A percentile compares a stretch with the other conserved stretches of the same genome.
phyloP scores from a whole-genome alignment of 176 grass and related monocot genomes.

The Oryza glumipatula region DNA sequence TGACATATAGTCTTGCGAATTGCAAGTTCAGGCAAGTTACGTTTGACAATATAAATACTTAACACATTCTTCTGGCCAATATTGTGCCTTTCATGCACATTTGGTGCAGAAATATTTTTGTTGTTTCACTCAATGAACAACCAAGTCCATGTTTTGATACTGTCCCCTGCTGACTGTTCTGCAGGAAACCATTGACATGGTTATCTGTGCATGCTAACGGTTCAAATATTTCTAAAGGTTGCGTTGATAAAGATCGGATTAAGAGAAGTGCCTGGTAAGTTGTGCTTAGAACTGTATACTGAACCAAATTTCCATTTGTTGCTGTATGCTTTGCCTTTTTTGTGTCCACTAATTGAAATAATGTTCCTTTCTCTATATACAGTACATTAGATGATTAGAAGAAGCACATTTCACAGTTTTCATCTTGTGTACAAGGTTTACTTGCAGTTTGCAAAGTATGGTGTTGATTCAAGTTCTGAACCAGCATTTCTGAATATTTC shows the following conservation, averaged over 20 bases:
- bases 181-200: conserved; percentile 84
- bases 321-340: neutral
- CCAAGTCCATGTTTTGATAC: conserved; percentile 5
- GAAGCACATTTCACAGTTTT: neutral
- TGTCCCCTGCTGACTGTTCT: conserved; percentile 21
- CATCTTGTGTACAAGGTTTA: neutral
- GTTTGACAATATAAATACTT: neutral
- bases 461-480: neutral
- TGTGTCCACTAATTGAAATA: neutral
- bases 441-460: neutral
- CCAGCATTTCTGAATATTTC: neutral
- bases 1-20: conserved; percentile 79
- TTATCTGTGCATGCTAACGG: conserved; percentile 89
- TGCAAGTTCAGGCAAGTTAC: conserved; percentile 72
- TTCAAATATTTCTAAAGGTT: conserved; percentile 51
- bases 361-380: neutral
- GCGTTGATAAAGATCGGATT: conserved; percentile 61
- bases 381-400: conserved; percentile 13
- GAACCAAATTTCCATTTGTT: neutral
- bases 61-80: neutral
- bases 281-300: conserved; percentile 5
- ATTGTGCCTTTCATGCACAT: neutral
- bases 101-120: conserved; percentile 4
- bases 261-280: conserved; percentile 80
- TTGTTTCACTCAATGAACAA: neutral